These are phyloP conservation scores for Trametes sanguinea DNA, from an alignment of 768 basidiomycete species.

Conservation along the genomic window DNA sequence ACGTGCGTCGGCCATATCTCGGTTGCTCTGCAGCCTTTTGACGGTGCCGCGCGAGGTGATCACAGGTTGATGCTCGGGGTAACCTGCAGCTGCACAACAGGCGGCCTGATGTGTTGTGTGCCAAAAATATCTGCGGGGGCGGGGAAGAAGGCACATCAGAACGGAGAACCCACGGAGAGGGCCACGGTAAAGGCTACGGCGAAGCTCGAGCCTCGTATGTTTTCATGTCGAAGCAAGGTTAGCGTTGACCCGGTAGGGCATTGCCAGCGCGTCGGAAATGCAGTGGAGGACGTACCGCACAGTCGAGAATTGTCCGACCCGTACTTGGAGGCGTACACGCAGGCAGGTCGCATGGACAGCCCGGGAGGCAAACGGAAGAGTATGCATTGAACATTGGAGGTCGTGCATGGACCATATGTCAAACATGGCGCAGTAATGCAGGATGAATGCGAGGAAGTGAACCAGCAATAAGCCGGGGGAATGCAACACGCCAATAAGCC, in stretches of 20 bases:
- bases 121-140: slow-evolving; percentile 8
- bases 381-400: not conserved
- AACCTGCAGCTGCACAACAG: slow-evolving; percentile 13
- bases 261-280: not conserved
- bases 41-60: not conserved
- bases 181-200: no score
- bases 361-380: slow-evolving; percentile 12
- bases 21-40: not conserved
- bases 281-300: slow-evolving; percentile 4
- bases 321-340: not conserved
- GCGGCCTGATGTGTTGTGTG: not conserved
- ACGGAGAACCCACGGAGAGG: slow-evolving; percentile 1
- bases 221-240: slow-evolving; percentile 5
- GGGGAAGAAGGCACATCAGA: not conserved
- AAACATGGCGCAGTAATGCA: not conserved
- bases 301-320: not conserved
- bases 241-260: not conserved
- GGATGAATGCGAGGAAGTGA: not conserved
- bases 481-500: not conserved
- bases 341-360: slow-evolving; percentile 14
- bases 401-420: slow-evolving; percentile 1
- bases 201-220: slow-evolving; percentile 5
- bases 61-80: slow-evolving; percentile 12
- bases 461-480: not conserved
- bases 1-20: slow-evolving; percentile 15